Evolutionary conservation across 805 yeast genomes (phyloP), one percentile per base, ranked within the genome.

Genomic region (Lipomyces spencermartinsiae): DNA sequence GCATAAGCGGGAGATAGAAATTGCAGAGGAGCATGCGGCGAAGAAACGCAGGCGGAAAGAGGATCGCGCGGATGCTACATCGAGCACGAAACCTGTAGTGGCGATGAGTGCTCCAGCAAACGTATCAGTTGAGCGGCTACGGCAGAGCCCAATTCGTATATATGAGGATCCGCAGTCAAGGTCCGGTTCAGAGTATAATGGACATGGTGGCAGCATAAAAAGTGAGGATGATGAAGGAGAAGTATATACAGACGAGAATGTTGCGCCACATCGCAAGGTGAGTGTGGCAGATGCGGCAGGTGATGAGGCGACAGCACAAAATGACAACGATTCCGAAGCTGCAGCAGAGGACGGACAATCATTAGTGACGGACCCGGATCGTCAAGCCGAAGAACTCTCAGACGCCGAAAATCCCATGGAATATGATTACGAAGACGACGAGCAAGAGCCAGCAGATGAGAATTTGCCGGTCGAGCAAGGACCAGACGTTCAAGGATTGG

Each of bases 81-180:
- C 56, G 29, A 53, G 16, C 8, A 25, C 22, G 35, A 25, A 53
- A 16, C 34, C 56, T 25, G 8, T 25, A 12, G 29, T 31, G 56
- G 8, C 16, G 2, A 49, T 22, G 54, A 49, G 29, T 19, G 29
- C 29, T n/a, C 25, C 29, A 9, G 10, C 7, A 59, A 51, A n/a
- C 6, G 35, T 9, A 19, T 9, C 22, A 14, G 29, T 25, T 12
- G 31, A 35, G 14, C 35, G 59, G 19, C 16, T 22, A 14, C 51
- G 53, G 16, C 34, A 35, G 31, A 65, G 65, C 51, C 64, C 62
- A 1, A 39, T 65, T 51, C 59, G 54, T 2, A 53, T 65, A 10
- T 65, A 46, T 34, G 68, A 65, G 51, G 68, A 65, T 31, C 54
- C 68, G 8, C 58, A 61, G 49, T 65, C 68, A 7, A 33, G 62